Evolutionary conservation across 1,284 basidiomycete species (phyloP), one percentile per base, ranked within the genome.

Genomic region (Cutaneotrichosporon cutaneum): DNA sequence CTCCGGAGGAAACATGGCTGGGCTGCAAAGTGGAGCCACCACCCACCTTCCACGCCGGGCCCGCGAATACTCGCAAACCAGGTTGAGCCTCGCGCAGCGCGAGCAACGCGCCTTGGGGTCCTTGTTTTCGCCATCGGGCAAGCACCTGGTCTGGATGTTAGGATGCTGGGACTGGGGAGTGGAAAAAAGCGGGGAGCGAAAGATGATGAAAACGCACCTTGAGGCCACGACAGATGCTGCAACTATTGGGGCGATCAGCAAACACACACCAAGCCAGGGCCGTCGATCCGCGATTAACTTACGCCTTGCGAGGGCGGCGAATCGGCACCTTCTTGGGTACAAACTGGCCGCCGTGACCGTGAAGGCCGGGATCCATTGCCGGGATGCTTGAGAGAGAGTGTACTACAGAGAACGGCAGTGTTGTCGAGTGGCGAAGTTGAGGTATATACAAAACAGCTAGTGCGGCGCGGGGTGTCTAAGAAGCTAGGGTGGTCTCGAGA

Each of bases 251-350:
- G 22, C 14, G 33, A 21, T 39, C 35, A 32, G 24, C 42, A 42
- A 44, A 35, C 27, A 18, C 39, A 22, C 22, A 35, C 26, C 30
- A 11, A 42, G n/a, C n/a, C 13, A 27, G 45, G 33, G 24, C 2
- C 21, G 35, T 13, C n/a, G 22, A 8, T 33, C 42, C 54, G 51
- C 33, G 22, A 54, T 11, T 36, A 27, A 60, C 64, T 62, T 39
- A 65, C 64, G 64, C 64, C 42, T 65, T 65, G 14, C 64, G 64
- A 9, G 64, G 64, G 18, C 64, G 56, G 24, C 47, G 58, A 11
- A 65, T 65, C 9, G 61, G 61, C 24, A 33, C 39, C 33, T 60
- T 63, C 56, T 63, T 63, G 18, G 14, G 52, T 9, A 11, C 21
- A 36, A 36, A 35, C 52, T 54, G 27, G 52, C 21, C 36, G 36